Percentiles rank a stretch among this genome's conserved stretches.
phyloP scores from a whole-genome alignment of 345 rosid genomes.

The Eucalyptus erythrocorys region DNA sequence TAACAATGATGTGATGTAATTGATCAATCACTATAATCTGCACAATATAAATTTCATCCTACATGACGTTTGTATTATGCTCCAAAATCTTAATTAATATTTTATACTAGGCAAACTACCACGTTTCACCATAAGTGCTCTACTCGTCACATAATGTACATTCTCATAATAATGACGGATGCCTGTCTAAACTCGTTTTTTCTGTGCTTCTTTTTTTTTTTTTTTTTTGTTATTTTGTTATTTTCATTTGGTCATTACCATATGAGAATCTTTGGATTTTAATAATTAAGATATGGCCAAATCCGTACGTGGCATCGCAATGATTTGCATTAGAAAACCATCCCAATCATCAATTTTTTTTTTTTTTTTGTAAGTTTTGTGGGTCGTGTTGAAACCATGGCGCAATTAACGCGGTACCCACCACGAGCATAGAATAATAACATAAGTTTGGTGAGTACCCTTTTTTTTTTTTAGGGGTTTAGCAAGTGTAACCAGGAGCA shows the following conservation, averaged over 20 bases:
- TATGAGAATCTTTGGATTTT: not conserved
- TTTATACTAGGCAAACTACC: not conserved
- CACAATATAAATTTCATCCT: not conserved
- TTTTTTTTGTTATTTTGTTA: too few species aligned
- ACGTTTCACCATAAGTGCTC: rapidly evolving
- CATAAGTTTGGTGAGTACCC: not conserved
- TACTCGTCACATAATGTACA: rapidly evolving
- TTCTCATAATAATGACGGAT: not conserved
- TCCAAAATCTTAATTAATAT: not conserved
- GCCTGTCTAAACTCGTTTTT: not conserved
- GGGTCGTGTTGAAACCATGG: too few species aligned
- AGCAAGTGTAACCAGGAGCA: not conserved
- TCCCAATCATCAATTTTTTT: not conserved
- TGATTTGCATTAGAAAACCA: not conserved
- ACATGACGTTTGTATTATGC: not conserved
- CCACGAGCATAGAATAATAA: not conserved
- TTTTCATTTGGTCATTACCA: not conserved
- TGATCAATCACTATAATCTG: rapidly evolving
- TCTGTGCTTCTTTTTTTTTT: not conserved
- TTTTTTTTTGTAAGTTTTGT: too few species aligned
- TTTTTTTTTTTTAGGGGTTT: not conserved
- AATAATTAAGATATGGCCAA: not conserved
- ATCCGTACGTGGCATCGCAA: not conserved
- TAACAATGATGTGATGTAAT: not conserved
- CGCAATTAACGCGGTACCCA: not conserved